A percentile compares a stretch with the other conserved stretches of the same genome.
These are phyloP conservation scores for Sarcodon sp. DNA, from an alignment of 768 basidiomycete species.

Conservation along the genomic window DNA sequence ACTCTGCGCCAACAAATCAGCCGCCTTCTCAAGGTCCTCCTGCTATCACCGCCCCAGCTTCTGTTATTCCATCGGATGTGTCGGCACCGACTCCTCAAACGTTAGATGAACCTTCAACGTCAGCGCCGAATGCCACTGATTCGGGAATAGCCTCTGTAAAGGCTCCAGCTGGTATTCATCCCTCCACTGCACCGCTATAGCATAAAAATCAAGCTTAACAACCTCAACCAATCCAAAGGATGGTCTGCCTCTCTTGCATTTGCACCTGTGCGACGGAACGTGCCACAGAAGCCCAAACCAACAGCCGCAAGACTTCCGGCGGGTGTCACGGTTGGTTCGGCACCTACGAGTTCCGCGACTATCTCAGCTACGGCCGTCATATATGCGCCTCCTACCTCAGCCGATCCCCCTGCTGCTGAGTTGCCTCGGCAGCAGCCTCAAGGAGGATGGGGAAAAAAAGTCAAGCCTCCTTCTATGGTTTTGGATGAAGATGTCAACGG, in stretches of 20 bases:
- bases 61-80: conserved; percentile 13
- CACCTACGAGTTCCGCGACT: conserved; percentile 12
- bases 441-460: conserved; percentile 72
- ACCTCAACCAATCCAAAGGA: conserved; percentile 33
- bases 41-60: conserved; percentile 9
- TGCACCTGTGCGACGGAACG: conserved; percentile 62
- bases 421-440: conserved; percentile 23
- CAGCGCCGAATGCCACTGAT: conserved; percentile 10
- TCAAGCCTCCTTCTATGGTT: conserved; percentile 85
- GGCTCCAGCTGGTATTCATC: conserved; percentile 43
- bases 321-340: conserved; percentile 39
- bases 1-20: conserved; percentile 24
- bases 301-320: conserved; percentile 39
- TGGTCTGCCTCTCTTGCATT: conserved; percentile 89
- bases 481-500: conserved; percentile 85
- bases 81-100: conserved; percentile 5
- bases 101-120: conserved; percentile 16
- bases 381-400: conserved; percentile 54
- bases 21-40: conserved; percentile 11
- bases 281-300: conserved; percentile 43
- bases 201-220: conserved; percentile 43
- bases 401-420: conserved; percentile 18
- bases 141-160: conserved; percentile 25
- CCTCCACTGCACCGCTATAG: conserved; percentile 30
- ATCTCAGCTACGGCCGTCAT: conserved; percentile 52